These are phyloP conservation scores for Amaranthus hypochondriacus DNA, from an alignment of 148 eudicot genomes.

Conservation along the genomic window DNA sequence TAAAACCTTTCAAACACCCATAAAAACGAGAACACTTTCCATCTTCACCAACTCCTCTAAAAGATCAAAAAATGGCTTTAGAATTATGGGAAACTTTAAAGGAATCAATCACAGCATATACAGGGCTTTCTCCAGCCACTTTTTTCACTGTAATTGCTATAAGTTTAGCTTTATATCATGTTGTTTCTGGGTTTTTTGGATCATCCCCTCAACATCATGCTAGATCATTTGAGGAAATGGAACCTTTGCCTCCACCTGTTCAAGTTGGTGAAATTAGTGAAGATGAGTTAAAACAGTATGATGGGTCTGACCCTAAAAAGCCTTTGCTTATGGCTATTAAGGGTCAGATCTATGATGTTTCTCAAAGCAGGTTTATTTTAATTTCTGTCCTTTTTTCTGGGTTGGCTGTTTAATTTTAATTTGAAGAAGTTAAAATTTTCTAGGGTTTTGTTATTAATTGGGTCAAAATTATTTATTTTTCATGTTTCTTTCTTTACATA, in stretches of 20 bases:
- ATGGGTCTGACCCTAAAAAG: slow-evolving; percentile 69
- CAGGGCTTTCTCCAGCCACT: slow-evolving; percentile 69
- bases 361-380: slow-evolving; percentile 69
- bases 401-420: background rate
- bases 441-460: background rate
- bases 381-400: background rate
- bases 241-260: slow-evolving; percentile 85
- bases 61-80: slow-evolving; percentile 46
- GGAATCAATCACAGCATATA: slow-evolving; percentile 61
- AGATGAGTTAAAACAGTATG: slow-evolving; percentile 62
- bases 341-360: slow-evolving; percentile 96
- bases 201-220: slow-evolving; percentile 32
- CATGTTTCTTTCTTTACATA: background rate
- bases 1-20: no score
- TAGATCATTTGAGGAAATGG: slow-evolving; percentile 33
- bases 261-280: slow-evolving; percentile 82
- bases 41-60: no score
- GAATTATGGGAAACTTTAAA: slow-evolving; percentile 69
- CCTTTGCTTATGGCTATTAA: slow-evolving; percentile 95
- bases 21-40: no score
- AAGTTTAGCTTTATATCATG: slow-evolving; percentile 67
- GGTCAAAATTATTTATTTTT: background rate
- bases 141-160: slow-evolving; percentile 70
- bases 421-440: background rate
- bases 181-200: slow-evolving; percentile 52